A percentile compares a stretch with the other conserved stretches of the same genome.
Evolutionary conservation across 768 basidiomycete species (phyloP).

Genomic region (Boletus patriciae): DNA sequence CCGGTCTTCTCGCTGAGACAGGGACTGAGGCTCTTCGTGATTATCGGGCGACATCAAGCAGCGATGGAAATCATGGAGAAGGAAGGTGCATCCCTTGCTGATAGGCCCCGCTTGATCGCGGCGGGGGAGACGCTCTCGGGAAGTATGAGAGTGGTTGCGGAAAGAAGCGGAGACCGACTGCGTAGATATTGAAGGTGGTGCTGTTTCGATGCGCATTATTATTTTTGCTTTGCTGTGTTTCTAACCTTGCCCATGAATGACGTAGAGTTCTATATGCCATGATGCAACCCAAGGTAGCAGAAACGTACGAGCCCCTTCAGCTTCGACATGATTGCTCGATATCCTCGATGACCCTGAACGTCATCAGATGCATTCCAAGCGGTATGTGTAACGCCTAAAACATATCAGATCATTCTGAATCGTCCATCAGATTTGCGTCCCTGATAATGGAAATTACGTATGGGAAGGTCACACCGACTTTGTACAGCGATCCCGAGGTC

Average conservation of each 20-base stretch:
- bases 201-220: not conserved
- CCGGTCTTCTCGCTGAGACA: slow-evolving; percentile 4
- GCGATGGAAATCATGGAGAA: slow-evolving; percentile 17
- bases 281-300: slow-evolving; percentile 4
- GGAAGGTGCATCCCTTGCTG: slow-evolving; percentile 7
- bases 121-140: slow-evolving; percentile 8
- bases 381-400: not conserved
- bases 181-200: not conserved
- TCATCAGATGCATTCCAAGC: slow-evolving; percentile 8
- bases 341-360: slow-evolving; percentile 4
- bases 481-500: slow-evolving; percentile 8
- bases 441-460: slow-evolving; percentile 1
- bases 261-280: slow-evolving; percentile 1
- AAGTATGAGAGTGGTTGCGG: slow-evolving; percentile 3
- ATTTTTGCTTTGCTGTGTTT: not conserved
- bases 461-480: slow-evolving; percentile 4
- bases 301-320: slow-evolving; percentile 6
- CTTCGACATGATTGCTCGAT: slow-evolving; percentile 3
- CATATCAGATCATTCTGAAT: not conserved
- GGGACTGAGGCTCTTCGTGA: slow-evolving; percentile 2
- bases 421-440: slow-evolving; percentile 1
- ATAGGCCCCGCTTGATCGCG: slow-evolving; percentile 4
- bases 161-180: not conserved
- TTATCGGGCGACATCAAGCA: slow-evolving; percentile 8
- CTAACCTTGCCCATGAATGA: not conserved